Percentiles rank a stretch among this genome's conserved stretches.
Conservation (phyloP, 352 stramenopile species). For the Phytophthora brassicae region DNA sequence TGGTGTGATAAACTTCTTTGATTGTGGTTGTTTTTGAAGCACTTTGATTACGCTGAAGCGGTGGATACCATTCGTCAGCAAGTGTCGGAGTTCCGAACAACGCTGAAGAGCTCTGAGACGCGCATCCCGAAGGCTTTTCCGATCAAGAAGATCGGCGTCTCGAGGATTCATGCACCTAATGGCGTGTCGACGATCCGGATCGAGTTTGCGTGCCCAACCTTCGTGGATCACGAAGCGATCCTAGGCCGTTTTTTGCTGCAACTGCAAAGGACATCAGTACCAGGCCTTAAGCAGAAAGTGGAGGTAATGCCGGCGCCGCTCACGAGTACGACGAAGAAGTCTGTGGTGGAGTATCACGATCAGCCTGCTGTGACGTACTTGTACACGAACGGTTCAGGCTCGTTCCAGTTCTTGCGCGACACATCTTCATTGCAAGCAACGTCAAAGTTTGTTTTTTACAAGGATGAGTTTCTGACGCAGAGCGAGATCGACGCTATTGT, state of each 20-base stretch:
- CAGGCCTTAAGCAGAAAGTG: conserved; percentile 38
- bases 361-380: conserved; percentile 73
- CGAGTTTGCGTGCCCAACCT: conserved; percentile 77
- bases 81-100: conserved; percentile 76
- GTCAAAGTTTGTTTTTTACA: conserved; percentile 83
- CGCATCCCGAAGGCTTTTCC: conserved; percentile 76
- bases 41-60: conserved; percentile 60
- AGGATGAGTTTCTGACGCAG: conserved; percentile 76
- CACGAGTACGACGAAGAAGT: conserved; percentile 46
- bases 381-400: conserved; percentile 73
- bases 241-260: conserved; percentile 66
- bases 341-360: conserved; percentile 64
- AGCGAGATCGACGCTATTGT: conserved; percentile 76
- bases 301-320: conserved; percentile 58
- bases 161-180: conserved; percentile 75
- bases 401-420: conserved; percentile 80
- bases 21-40: conserved; percentile 32
- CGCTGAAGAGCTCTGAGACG: conserved; percentile 71
- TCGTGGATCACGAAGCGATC: conserved; percentile 75
- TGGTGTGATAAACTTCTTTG: neutral
- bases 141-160: conserved; percentile 85
- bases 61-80: conserved; percentile 72
- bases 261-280: conserved; percentile 38
- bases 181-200: conserved; percentile 84
- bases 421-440: conserved; percentile 38